A percentile compares a stretch with the other conserved stretches of the same genome.
phyloP scores from a whole-genome alignment of 139 green algal genomes.

The Raphidocelis subcapitata region DNA sequence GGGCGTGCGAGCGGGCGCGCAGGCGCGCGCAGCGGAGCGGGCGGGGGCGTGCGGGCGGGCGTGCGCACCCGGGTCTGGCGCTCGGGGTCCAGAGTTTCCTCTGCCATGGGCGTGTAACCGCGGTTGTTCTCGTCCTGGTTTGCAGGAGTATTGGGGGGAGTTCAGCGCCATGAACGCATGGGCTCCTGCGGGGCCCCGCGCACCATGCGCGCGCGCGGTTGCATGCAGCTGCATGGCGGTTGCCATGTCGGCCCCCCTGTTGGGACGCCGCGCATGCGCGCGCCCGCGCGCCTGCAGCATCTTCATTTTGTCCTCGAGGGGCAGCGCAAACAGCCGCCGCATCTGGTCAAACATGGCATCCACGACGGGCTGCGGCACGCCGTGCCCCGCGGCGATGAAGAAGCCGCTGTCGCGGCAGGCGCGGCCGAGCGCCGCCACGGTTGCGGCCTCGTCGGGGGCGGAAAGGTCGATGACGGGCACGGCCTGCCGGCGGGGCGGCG shows the following conservation, averaged over 20 bases:
- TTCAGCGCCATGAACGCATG: neutral
- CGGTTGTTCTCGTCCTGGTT: conserved; percentile 47
- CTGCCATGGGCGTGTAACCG: conserved; percentile 67
- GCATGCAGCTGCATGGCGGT: neutral
- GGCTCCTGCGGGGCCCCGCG: no score
- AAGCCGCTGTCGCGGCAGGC: conserved; percentile 29
- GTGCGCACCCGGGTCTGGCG: conserved; percentile 24
- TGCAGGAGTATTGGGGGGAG: neutral
- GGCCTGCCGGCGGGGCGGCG: no score
- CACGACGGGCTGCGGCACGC: conserved; percentile 58
- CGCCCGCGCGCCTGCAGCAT: conserved; percentile 28
- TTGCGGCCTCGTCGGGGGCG: neutral
- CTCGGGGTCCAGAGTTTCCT: conserved; percentile 86
- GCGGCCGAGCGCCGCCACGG: conserved; percentile 1
- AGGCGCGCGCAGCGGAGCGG: no score
- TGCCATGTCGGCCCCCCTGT: neutral
- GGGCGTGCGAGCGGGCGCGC: no score
- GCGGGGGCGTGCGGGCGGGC: no score
- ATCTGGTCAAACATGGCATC: conserved; percentile 50
- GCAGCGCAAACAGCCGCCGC: conserved; percentile 72
- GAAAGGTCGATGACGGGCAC: conserved; percentile 21
- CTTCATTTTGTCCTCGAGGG: conserved; percentile 67
- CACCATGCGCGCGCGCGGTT: neutral
- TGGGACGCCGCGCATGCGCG: neutral
- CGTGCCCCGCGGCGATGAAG: conserved; percentile 63